A percentile compares a stretch with the other conserved stretches of the same genome.
Conservation (phyloP, 306 rosid species). For the Ormosia emarginata region DNA sequence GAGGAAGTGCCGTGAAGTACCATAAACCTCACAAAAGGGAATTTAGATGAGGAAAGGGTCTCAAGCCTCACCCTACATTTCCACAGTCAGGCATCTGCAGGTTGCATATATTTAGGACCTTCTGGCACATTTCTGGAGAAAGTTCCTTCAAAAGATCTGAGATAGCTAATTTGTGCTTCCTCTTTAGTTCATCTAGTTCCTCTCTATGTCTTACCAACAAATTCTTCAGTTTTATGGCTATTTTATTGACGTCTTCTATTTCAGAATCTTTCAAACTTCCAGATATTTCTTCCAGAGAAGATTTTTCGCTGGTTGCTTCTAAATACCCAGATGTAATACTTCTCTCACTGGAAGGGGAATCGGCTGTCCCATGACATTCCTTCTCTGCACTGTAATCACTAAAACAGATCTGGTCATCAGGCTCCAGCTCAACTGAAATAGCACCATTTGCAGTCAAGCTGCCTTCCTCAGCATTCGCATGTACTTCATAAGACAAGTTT, state of each 20-base stretch:
- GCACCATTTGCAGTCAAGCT: slow-evolving; percentile 20
- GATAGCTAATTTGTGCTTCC: slow-evolving; percentile 59
- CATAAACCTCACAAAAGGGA: background rate
- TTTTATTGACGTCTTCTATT: slow-evolving; percentile 30
- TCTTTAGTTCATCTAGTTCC: slow-evolving; percentile 65
- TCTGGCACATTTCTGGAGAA: slow-evolving; percentile 40
- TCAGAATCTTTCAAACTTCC: slow-evolving; percentile 11
- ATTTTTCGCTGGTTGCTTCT: slow-evolving; percentile 19
- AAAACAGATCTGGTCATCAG: background rate
- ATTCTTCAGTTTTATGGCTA: slow-evolving; percentile 43
- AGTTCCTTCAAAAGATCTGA: slow-evolving; percentile 50
- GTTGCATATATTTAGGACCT: slow-evolving; percentile 51
- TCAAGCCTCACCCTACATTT: slow-evolving; percentile 15
- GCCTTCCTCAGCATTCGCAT: slow-evolving; percentile 15
- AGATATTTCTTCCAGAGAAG: slow-evolving; percentile 21
- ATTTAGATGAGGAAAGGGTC: background rate
- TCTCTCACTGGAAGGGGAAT: slow-evolving; percentile 19
- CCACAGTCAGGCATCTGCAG: slow-evolving; percentile 30
- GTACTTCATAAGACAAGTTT: slow-evolving; percentile 31
- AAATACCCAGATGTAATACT: slow-evolving; percentile 19
- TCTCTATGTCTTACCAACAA: slow-evolving; percentile 47
- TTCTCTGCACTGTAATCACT: slow-evolving; percentile 19
- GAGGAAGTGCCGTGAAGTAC: background rate
- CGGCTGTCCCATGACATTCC: slow-evolving; percentile 26
- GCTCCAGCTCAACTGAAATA: slow-evolving; percentile 16